Conservation (phyloP, 768 basidiomycete genomes). For the Lactifluus pinguis region DNA sequence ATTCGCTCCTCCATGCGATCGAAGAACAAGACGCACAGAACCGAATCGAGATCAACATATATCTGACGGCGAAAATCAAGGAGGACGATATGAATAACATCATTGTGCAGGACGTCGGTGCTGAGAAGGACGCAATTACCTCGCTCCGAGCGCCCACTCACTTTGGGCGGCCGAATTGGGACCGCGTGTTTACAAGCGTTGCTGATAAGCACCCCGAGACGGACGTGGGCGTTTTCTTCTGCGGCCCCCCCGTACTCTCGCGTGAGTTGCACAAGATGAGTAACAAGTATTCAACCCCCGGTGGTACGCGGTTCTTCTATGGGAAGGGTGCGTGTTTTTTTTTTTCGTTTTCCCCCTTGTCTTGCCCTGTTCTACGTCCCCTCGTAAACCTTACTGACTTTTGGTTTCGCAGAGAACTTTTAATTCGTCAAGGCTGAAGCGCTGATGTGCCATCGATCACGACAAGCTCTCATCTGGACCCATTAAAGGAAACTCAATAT, state of each 20-base stretch:
- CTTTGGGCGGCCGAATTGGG: conserved; percentile 86
- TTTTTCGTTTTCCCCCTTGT: background rate
- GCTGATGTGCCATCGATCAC: background rate
- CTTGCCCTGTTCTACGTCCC: background rate
- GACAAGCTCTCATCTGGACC: background rate
- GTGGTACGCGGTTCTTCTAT: conserved; percentile 80
- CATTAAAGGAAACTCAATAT: background rate
- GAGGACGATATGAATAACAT: conserved; percentile 94
- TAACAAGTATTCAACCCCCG: conserved; percentile 77
- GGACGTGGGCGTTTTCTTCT: conserved; percentile 91
- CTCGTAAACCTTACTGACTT: background rate
- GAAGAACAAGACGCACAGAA: conserved; percentile 86
- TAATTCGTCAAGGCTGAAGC: background rate
- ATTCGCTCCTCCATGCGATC: conserved; percentile 84
- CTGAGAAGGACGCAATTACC: conserved; percentile 88
- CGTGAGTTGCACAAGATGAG: conserved; percentile 64
- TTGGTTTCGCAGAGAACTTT: conserved; percentile 6
- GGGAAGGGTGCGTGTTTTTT: conserved; percentile 54
- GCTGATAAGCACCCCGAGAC: conserved; percentile 79
- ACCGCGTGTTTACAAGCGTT: conserved; percentile 62
- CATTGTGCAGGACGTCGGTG: conserved; percentile 86
- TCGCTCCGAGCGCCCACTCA: conserved; percentile 85
- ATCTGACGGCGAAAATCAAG: conserved; percentile 84
- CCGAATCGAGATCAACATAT: conserved; percentile 88
- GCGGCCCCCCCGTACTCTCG: conserved; percentile 69